Base-by-base conservation (phyloP, 2,329 filamentous ascomycete species). In the Tolypocladium guangdongense region DNA sequence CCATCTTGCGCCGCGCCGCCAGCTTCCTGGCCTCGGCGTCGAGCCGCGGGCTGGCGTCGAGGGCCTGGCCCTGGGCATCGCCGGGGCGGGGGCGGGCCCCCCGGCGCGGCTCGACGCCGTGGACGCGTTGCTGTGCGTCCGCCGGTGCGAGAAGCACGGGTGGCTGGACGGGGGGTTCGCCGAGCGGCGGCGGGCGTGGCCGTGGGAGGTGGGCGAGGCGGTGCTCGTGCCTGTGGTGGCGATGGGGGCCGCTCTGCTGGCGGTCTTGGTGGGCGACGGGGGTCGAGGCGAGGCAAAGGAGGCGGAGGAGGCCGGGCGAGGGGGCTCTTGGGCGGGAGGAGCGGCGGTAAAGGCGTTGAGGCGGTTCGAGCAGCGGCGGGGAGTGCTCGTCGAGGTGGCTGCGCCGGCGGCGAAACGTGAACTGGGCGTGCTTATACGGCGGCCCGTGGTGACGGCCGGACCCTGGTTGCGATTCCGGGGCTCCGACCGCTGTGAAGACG, bases 11-110 rank as follows among this genome's bases (percentile, higher is more conserved):
- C 63, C 82, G 80, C n/a, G 84, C 83, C 7, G 89, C 84, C 53
- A 91, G 81, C 46, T 81, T 79, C 64, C 86, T 85, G 7, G 88
- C 88, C 62, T 96, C 89, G 22, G 76, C 68, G 63, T 80, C 71
- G 4, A 83, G 68, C 3, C 78, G 70, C 6, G 79, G 79, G 58
- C 76, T 81, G 14, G 58, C 56, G 11, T 66, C 62, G 7, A 62
- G 50, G 22, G 50, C 51, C 10, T 57, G 54, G 2, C 35, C 52
- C 10, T 57, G 54, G 2, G 37, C 52, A 36, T 51, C 55, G 12
- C 55, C 41, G 20, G 20, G 14, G n/a, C n/a, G n/a, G n/a, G n/a
- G n/a, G n/a, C n/a, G n/a, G n/a, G n/a, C n/a, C n/a, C n/a, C 61
- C 43, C 52, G 3, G n/a, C 52, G 50, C 63, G 69, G 5, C 63